A percentile compares a stretch with the other conserved stretches of the same genome.
Conservation (phyloP, 108 stramenopile genomes). For the Chaetoceros tenuissimus region DNA sequence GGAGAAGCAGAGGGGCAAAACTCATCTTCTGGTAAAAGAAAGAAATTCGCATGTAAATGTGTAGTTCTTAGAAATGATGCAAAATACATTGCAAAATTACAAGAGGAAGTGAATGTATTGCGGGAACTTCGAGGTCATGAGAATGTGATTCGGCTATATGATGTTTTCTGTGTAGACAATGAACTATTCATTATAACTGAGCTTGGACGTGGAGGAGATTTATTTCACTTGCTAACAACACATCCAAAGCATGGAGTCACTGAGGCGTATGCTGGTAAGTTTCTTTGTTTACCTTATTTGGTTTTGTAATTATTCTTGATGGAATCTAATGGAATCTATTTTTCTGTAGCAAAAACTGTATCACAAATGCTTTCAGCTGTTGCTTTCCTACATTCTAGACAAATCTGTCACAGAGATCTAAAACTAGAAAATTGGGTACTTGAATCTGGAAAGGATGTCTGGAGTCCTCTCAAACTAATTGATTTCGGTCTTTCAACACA, state of each 20-base stretch:
- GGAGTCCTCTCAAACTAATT: conserved; percentile 87
- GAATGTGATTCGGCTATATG: conserved; percentile 71
- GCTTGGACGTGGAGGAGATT: conserved; percentile 81
- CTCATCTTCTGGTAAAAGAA: conserved; percentile 60
- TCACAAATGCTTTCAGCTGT: conserved; percentile 91
- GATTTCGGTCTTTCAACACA: conserved; percentile 93
- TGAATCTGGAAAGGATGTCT: conserved; percentile 84
- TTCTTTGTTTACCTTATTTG: not conserved
- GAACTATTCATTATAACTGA: conserved; percentile 83
- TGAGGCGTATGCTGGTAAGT: conserved; percentile 83
- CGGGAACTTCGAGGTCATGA: conserved; percentile 74
- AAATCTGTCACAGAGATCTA: conserved; percentile 90
- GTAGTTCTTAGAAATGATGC: conserved; percentile 85
- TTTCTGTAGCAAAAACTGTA: conserved; percentile 64
- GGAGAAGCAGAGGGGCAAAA: conserved; percentile 73
- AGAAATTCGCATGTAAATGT: conserved; percentile 90
- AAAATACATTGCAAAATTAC: conserved; percentile 88
- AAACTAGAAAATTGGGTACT: conserved; percentile 94
- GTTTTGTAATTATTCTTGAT: conserved; percentile 4
- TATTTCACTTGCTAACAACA: conserved; percentile 85
- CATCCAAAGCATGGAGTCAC: conserved; percentile 91
- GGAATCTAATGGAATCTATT: too few species aligned
- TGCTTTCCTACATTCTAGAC: conserved; percentile 86
- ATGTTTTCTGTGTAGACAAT: conserved; percentile 73
- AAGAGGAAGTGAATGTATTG: conserved; percentile 88